Base-by-base conservation (phyloP, 2,329 filamentous ascomycete genomes). In the Xylaria hypoxylon region DNA sequence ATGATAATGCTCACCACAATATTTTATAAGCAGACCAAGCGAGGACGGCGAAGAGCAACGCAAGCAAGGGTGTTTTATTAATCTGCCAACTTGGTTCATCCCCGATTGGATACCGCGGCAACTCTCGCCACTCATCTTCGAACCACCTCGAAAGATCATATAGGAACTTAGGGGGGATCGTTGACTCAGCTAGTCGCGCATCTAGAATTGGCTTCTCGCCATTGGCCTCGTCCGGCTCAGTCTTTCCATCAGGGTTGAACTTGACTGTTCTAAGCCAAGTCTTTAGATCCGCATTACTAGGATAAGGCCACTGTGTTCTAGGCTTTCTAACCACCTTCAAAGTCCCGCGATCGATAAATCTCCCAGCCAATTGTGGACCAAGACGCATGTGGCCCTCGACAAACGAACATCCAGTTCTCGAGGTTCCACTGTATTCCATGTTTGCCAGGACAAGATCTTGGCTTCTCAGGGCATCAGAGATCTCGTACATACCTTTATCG, bases 261-360 rank as follows among this genome's bases (percentile, higher is more conserved):
- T 59, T 40, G 2, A 66, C 62, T 13, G 60, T 42, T 1, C 40
- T 45, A 17, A 69, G 42, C 69, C 67, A 69, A 17, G 6, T 8
- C 33, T 48, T 28, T 5, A 60, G 33, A 10, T 33, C 48, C n/a
- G 40, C 15, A 2, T 53, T 4, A 5, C 31, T 19, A 2, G 38
- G 62, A 2, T 51, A 47, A 2, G 15, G 11, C 5, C 28, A 40
- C 22, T 4, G 4, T 2, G 17, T 3, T 5, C 40, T 10, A 3
- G 6, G n/a, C 4, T 17, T 38, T 2, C 42, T n/a, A 19, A 55
- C 47, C 13, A 38, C 38, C 11, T 24, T 48, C 26, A 73, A 19
- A 11, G 64, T 71, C 33, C 65, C 71, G 10, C 68, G 68, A 1
- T 28, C 56, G 2, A 73, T 68, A 44, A 71, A 70, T 6, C 70